phyloP scores from a whole-genome alignment of 345 rosid species.

The Rhodamnia argentea region DNA sequence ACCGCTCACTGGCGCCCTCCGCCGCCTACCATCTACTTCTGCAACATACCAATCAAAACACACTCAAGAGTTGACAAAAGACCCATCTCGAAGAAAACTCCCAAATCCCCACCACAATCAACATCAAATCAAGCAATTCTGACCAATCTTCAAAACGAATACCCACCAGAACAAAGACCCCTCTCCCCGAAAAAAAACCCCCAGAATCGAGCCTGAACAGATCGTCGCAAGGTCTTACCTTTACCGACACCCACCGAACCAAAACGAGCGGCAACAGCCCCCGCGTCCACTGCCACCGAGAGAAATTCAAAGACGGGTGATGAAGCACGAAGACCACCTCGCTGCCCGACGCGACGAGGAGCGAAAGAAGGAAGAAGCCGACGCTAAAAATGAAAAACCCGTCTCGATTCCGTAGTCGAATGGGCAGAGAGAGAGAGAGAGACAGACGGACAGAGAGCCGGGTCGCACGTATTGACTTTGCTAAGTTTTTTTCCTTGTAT shows the following conservation, averaged over 20 bases:
- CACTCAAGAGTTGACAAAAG: neutral
- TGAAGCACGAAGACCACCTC: neutral
- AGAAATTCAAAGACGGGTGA: neutral
- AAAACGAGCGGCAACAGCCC: neutral
- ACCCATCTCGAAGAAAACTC: slow-evolving; percentile 1
- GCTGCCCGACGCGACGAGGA: neutral
- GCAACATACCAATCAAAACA: neutral
- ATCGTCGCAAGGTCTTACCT: neutral
- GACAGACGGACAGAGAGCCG: neutral
- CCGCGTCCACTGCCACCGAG: neutral
- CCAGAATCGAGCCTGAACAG: slow-evolving; percentile 1
- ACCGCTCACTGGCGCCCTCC: slow-evolving; percentile 2
- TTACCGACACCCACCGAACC: neutral
- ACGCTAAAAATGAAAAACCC: slow-evolving; percentile 2
- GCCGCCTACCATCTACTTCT: slow-evolving; percentile 13
- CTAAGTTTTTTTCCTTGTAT: neutral
- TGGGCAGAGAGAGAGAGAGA: neutral
- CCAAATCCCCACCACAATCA: neutral
- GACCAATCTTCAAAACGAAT: neutral
- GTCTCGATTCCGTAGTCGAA: neutral
- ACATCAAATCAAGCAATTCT: neutral
- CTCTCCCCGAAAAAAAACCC: slow-evolving; percentile 2
- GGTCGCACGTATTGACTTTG: neutral
- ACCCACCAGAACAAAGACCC: neutral
- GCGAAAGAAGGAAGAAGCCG: neutral